These are phyloP conservation scores for Boletus vinaceobasis DNA, from an alignment of 768 basidiomycete genomes.

Conservation along the genomic window DNA sequence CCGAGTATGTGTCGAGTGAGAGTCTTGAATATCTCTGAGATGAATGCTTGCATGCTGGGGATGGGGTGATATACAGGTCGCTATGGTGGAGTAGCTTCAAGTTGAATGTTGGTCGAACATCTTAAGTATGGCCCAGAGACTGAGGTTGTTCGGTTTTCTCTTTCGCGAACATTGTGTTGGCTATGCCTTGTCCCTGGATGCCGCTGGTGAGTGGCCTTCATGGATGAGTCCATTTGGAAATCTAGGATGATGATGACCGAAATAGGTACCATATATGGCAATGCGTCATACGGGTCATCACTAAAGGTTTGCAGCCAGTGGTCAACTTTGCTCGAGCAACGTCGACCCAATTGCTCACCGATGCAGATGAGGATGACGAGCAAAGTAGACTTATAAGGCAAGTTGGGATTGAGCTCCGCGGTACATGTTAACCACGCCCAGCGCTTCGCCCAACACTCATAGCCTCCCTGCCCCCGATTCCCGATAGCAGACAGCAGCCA, in stretches of 20 bases:
- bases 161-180: background rate
- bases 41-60: slow-evolving; percentile 4
- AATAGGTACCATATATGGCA: background rate
- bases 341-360: no score
- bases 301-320: no score
- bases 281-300: no score
- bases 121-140: background rate
- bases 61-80: background rate
- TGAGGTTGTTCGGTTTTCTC: background rate
- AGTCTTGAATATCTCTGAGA: background rate
- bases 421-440: no score
- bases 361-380: no score
- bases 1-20: background rate
- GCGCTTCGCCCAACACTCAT: no score
- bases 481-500: no score
- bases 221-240: background rate
- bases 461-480: no score
- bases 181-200: background rate
- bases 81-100: background rate
- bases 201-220: no score
- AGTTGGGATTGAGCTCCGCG: no score
- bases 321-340: no score
- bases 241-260: slow-evolving; percentile 7
- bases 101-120: background rate
- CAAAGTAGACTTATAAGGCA: no score